These are phyloP conservation scores for Crithidia fasciculata DNA, from an alignment of 208 protist genomes.

Conservation along the genomic window DNA sequence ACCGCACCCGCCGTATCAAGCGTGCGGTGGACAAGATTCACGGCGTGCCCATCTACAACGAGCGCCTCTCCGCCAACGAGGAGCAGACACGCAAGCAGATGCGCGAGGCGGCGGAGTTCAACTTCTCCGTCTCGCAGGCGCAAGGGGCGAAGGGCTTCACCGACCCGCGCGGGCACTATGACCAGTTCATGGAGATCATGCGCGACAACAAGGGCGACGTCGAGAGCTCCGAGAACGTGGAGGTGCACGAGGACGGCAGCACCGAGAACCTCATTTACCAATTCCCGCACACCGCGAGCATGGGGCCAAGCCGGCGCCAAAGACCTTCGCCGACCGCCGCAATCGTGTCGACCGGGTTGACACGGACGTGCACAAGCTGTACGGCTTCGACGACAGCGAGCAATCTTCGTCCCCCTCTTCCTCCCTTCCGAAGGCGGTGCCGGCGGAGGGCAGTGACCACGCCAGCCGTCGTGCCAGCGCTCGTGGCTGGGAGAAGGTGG, in stretches of 20 bases:
- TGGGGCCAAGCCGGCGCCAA: constrained; percentile 44
- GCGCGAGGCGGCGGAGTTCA: constrained; percentile 87
- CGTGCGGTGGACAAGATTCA: constrained; percentile 83
- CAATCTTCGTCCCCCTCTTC: constrained; percentile 10
- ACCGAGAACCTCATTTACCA: constrained; percentile 58
- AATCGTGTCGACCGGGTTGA: constrained; percentile 43
- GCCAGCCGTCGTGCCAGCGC: constrained; percentile 12
- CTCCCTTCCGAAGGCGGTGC: constrained; percentile 8
- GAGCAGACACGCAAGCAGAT: constrained; percentile 84
- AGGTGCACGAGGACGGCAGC: constrained; percentile 69
- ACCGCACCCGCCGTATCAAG: constrained; percentile 75
- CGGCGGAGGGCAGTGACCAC: not conserved
- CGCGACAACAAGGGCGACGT: constrained; percentile 60
- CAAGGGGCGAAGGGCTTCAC: constrained; percentile 87
- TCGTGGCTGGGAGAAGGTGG: constrained; percentile 17
- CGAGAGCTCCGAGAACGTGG: constrained; percentile 43
- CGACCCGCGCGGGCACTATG: constrained; percentile 81
- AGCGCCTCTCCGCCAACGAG: constrained; percentile 81
- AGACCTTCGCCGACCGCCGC: constrained; percentile 33
- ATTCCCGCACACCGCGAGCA: constrained; percentile 78
- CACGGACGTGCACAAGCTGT: constrained; percentile 44
- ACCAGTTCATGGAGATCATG: constrained; percentile 72
- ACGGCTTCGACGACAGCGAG: constrained; percentile 15
- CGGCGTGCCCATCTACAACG: constrained; percentile 87
- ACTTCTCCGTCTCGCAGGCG: constrained; percentile 63